A percentile compares a stretch with the other conserved stretches of the same genome.
These are phyloP conservation scores for Taxillus chinensis DNA, from an alignment of 164 flowering plant species.

Conservation along the genomic window DNA sequence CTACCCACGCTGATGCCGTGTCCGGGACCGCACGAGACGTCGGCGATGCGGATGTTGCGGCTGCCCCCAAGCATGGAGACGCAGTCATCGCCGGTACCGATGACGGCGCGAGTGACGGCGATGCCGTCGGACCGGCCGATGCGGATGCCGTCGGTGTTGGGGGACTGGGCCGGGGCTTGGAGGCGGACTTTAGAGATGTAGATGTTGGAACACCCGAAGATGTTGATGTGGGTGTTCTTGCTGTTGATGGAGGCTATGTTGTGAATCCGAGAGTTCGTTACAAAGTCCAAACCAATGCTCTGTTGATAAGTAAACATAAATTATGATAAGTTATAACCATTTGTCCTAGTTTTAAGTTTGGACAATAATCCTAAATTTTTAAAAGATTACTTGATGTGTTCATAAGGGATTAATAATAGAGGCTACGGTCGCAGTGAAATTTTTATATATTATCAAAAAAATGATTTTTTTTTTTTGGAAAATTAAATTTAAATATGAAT, in stretches of 20 bases:
- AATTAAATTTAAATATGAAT: too few species aligned
- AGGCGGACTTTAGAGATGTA: constrained; percentile 7
- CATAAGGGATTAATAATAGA: too few species aligned
- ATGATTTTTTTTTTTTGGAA: too few species aligned
- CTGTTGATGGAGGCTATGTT: constrained; percentile 14
- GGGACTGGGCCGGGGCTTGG: constrained; percentile 29
- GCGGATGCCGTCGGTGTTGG: constrained; percentile 54
- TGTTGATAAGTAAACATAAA: constrained; percentile 1
- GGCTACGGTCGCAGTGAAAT: too few species aligned
- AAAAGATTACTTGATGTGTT: too few species aligned
- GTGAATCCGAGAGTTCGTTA: constrained; percentile 11
- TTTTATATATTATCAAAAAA: too few species aligned
- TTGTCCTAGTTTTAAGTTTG: too few species aligned
- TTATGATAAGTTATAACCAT: too few species aligned
- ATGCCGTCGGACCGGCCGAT: constrained; percentile 16
- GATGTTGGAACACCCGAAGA: constrained; percentile 12
- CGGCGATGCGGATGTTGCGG: constrained; percentile 5
- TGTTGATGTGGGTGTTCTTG: constrained; percentile 15
- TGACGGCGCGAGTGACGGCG: constrained; percentile 9
- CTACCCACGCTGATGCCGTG: constrained; percentile 27
- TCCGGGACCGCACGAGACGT: constrained; percentile 30
- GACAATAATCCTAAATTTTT: too few species aligned
- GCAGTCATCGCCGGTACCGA: constrained; percentile 51
- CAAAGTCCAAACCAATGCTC: constrained; percentile 19
- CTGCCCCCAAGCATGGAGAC: constrained; percentile 24